Evolutionary conservation across 2,329 filamentous ascomycete species (phyloP).

Genomic region (Fusarium nanum): DNA sequence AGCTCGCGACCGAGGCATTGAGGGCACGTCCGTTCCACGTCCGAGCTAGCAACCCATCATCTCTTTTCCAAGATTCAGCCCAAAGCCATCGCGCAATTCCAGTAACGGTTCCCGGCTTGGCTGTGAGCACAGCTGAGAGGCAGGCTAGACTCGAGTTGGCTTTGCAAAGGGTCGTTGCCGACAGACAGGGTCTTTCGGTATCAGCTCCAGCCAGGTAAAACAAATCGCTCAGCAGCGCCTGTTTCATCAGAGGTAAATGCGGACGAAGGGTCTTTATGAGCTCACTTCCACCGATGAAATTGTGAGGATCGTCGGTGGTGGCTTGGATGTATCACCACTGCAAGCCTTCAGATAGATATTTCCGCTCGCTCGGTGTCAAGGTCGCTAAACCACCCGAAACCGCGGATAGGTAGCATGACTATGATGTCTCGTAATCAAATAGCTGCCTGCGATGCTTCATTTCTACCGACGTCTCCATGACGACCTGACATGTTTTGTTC

Average conservation of each 20-base stretch:
- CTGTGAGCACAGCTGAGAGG: conserved; percentile 3
- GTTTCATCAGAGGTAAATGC: conserved; percentile 9
- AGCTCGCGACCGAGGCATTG: conserved; percentile 7
- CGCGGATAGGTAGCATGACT: background rate
- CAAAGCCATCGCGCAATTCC: conserved; percentile 1
- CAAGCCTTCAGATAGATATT: background rate
- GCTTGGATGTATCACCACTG: conserved; percentile 13
- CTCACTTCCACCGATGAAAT: background rate
- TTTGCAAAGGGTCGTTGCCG: conserved; percentile 1
- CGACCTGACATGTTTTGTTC: background rate
- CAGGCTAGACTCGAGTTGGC: conserved; percentile 10
- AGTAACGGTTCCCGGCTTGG: conserved; percentile 34
- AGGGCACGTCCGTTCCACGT: background rate
- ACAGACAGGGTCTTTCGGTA: conserved; percentile 15
- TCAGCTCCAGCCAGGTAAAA: background rate
- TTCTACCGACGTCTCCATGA: background rate
- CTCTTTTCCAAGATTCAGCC: conserved; percentile 3
- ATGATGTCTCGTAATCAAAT: background rate
- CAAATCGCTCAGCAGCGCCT: conserved; percentile 2
- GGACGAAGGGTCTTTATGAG: conserved; percentile 10
- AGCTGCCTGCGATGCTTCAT: background rate
- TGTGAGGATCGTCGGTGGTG: background rate
- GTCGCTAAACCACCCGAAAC: background rate
- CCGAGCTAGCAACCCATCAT: conserved; percentile 4
- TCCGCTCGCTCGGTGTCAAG: background rate